A percentile compares a stretch with the other conserved stretches of the same genome.
These are phyloP conservation scores for Isatis tinctoria DNA, from an alignment of 345 rosid genomes.

Conservation along the genomic window DNA sequence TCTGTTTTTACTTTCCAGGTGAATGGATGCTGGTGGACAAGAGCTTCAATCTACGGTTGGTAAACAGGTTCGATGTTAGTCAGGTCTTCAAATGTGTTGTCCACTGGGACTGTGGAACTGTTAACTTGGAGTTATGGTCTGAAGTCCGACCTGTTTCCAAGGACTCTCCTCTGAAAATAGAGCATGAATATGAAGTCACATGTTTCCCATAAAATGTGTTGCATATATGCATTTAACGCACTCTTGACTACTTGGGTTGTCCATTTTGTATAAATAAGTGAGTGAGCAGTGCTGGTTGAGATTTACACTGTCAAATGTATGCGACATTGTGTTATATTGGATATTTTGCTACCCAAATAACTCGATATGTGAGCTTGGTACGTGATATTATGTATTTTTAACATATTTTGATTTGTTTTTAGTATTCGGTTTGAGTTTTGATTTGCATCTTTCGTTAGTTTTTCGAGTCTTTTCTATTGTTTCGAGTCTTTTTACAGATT, in stretches of 20 bases:
- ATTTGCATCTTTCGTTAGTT: too few relatives aligned
- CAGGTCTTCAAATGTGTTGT: conserved; percentile 64
- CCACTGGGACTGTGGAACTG: conserved; percentile 79
- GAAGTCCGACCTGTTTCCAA: conserved; percentile 81
- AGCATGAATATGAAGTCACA: conserved; percentile 61
- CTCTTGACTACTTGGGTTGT: background rate
- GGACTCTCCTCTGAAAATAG: conserved; percentile 54
- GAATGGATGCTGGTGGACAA: conserved; percentile 80
- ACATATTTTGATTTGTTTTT: too few relatives aligned
- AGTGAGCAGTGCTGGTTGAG: background rate
- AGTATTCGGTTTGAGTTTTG: too few relatives aligned
- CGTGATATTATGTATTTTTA: too few relatives aligned
- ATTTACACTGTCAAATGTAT: background rate
- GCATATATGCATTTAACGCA: background rate
- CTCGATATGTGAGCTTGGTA: too few relatives aligned
- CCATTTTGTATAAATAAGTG: conserved; percentile 2
- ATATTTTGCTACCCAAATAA: too few relatives aligned
- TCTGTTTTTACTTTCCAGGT: conserved; percentile 37
- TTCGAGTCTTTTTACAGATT: too few relatives aligned
- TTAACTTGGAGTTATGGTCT: conserved; percentile 88
- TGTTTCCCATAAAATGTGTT: conserved; percentile 17
- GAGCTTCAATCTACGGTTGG: conserved; percentile 48
- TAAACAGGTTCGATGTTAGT: conserved; percentile 49
- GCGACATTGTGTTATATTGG: background rate
- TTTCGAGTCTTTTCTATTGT: too few relatives aligned